Base-by-base conservation (phyloP, 73 alveolate species). In the Paramecium primaurelia region DNA sequence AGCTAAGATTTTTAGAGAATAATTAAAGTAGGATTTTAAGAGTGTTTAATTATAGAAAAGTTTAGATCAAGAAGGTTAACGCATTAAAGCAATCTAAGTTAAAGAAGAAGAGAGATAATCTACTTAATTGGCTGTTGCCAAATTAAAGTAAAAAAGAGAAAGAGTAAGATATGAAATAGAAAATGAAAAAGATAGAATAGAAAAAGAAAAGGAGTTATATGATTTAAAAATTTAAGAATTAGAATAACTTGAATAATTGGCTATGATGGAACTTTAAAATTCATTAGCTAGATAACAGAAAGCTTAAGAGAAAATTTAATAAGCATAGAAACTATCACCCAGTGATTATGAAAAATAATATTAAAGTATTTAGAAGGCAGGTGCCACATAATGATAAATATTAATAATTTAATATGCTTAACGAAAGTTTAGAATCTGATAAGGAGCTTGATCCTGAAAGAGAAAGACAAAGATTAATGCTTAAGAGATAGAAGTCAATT, bases 341-440 rank as follows among this genome's bases (percentile, higher is more conserved):
- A 73, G 59, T n/a, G 87, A 73, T 37, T 73, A 73, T 36, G 87
- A 73, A 40, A 73, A 73, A 64, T 32, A 64, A 7, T 64, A 64
- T 34, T 34, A 64, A 64, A 64, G 84, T 64, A 64, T 64, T 11
- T 28, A 64, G 47, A 64, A 64, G 47, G 84, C 84, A 10, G 22
- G 84, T 28, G 47, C 84, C 84, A 64, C 84, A 64, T 28, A 64
- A 34, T 64, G 84, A 64, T 73, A 73, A n/a, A 36, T 30, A 37
- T 37, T 54, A 18, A 37, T 73, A 30, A 12, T 36, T 73, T 37
- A 37, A 73, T 36, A 80, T 80, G 91, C 91, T 80, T 80, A 80
- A 80, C 47, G 71, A 80, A 47, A 80, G 91, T 45, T 47, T 80
- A 32, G 91, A 80, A 80, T 80, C 91, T 1, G 91, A 80, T 28